Base-by-base conservation (phyloP, 2,329 filamentous ascomycete species). In the Lasiodiplodia sp. region DNA sequence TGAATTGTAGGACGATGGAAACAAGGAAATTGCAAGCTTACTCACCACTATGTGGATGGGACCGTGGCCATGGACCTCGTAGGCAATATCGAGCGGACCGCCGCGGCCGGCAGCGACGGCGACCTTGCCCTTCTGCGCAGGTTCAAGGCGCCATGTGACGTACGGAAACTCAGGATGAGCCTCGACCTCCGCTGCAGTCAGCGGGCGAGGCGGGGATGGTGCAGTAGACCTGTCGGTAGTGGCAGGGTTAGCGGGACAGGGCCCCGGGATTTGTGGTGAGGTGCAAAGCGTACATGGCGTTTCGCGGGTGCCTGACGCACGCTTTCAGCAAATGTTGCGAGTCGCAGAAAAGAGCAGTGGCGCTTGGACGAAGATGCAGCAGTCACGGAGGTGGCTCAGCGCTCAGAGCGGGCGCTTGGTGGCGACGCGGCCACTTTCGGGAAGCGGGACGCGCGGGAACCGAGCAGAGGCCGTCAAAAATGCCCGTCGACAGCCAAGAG, bases 31-130 rank as follows among this genome's bases (percentile, higher is more conserved):
- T 63, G 57, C 21, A 21, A 58, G 21, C 18, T 21, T 23, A 87
- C 91, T 72, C 84, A 96, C 92, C 73, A 93, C 84, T 71, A 96
- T 81, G 82, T 92, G 91, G 72, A 87, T 84, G 58, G 90, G 87
- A 3, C 92, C 93, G 70, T 86, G 82, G 68, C 93, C 92, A 81
- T 97, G 93, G 58, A 96, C 83, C 79, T 96, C 92, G 85, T 92
- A 96, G 66, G 88, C 85, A 65, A 97, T 88, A 56, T 91, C 86
- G 72, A 96, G 83, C 23, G 92, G 93, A 2, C 92, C 93, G 71
- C 93, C 91, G 73, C 92, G 87, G 47, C 83, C 87, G 67, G 86
- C 83, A n/a, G 91, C 93, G 34, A 92, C 92, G 2, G 87, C 80
- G 7, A 88, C 75, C 53, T 85, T 85, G 4, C 90, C 92, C 62